These are phyloP conservation scores for Bryoerythrophyllum caledonicum DNA, from an alignment of 225 moss, liverwort and hornwort species.

Conservation along the genomic window DNA sequence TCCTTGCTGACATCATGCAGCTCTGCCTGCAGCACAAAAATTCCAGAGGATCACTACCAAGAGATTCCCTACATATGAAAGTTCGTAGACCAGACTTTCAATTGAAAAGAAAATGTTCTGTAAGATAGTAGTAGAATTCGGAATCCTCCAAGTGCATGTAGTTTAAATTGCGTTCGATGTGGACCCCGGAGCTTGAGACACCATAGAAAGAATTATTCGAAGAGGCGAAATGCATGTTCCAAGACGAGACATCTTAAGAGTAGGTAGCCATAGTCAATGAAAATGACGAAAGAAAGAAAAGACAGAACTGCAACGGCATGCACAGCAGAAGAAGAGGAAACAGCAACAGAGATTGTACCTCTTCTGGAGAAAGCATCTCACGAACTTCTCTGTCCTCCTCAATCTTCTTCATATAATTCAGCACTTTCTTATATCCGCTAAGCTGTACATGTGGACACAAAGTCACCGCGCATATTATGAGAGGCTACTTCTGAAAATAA, in stretches of 20 bases:
- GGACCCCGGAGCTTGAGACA: constrained; percentile 6
- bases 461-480: constrained; percentile 25
- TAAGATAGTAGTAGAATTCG: not conserved
- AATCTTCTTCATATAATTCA: constrained; percentile 98
- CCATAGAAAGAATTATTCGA: not conserved
- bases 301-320: not conserved
- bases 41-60: constrained; percentile 17
- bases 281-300: not conserved
- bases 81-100: not conserved
- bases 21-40: constrained; percentile 81
- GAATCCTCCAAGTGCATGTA: constrained; percentile 4
- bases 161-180: not conserved
- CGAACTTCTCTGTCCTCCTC: constrained; percentile 92
- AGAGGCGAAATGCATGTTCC: not conserved
- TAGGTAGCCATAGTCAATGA: not conserved
- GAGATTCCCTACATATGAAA: not conserved
- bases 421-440: constrained; percentile 95
- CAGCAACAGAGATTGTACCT: constrained; percentile 51
- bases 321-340: constrained; percentile 18
- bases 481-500: constrained; percentile 7
- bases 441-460: constrained; percentile 59
- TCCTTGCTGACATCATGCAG: constrained; percentile 99
- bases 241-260: constrained; percentile 3
- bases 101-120: not conserved
- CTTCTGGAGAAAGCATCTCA: constrained; percentile 82